These are phyloP conservation scores for Neofusicoccum sp. DNA, from an alignment of 2,329 filamentous ascomycete genomes.

Conservation along the genomic window DNA sequence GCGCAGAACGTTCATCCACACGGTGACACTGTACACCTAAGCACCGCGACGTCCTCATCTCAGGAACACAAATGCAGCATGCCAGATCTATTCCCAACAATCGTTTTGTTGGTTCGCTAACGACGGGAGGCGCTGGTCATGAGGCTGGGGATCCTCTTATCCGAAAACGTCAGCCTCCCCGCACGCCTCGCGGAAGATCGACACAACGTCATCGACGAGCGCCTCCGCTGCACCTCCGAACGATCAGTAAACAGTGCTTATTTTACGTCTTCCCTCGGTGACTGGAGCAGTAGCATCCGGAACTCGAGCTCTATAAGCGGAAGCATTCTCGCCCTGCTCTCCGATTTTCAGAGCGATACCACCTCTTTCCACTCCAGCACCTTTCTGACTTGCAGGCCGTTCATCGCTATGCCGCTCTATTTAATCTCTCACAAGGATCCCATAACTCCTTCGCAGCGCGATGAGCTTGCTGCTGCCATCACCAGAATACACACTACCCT, in stretches of 20 bases:
- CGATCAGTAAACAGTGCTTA: neutral
- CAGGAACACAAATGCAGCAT: conserved; percentile 4
- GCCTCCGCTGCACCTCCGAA: neutral
- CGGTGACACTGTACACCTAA: neutral
- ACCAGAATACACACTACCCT: conserved; percentile 42
- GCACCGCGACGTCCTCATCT: neutral
- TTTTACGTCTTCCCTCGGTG: no score
- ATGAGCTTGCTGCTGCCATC: conserved; percentile 40
- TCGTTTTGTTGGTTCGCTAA: neutral
- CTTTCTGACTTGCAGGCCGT: no score
- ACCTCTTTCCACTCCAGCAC: neutral
- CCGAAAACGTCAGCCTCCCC: conserved; percentile 13
- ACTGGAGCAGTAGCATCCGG: no score
- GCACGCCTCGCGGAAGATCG: conserved; percentile 10
- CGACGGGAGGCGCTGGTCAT: neutral
- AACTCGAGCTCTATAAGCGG: no score
- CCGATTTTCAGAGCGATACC: no score
- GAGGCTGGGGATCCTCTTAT: conserved; percentile 9
- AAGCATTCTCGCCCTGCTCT: no score
- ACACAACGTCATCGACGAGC: neutral
- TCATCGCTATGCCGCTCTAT: conserved; percentile 45
- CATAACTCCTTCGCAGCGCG: conserved; percentile 35
- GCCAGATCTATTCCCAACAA: neutral
- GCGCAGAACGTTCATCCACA: neutral
- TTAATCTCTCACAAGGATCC: conserved; percentile 40